Evolutionary conservation across 306 rosid genomes (phyloP).

Genomic region (Medicago arabica): DNA sequence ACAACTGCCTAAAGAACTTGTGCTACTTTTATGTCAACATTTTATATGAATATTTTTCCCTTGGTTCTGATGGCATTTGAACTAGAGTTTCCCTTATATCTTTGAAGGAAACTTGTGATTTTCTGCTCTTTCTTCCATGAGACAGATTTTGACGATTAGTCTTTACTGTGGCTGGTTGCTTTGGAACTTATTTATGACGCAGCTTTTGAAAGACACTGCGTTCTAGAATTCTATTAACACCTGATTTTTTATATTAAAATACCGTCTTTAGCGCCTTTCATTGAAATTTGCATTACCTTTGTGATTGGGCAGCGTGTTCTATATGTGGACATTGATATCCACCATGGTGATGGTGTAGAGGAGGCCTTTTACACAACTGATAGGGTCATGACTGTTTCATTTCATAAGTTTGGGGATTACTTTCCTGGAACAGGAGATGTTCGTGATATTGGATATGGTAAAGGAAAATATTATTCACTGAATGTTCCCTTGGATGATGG

Average conservation of each 20-base stretch:
- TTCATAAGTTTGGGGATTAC: slow-evolving; percentile 61
- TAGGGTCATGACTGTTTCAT: slow-evolving; percentile 63
- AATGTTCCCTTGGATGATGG: slow-evolving; percentile 63
- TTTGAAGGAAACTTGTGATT: slow-evolving; percentile 9
- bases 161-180: slow-evolving; percentile 3
- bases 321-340: slow-evolving; percentile 22
- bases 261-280: slow-evolving; percentile 29
- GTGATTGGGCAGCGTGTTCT: slow-evolving; percentile 55
- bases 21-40: slow-evolving; percentile 2
- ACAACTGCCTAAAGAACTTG: slow-evolving; percentile 6
- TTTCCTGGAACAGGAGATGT: slow-evolving; percentile 63
- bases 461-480: slow-evolving; percentile 54
- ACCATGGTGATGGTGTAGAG: slow-evolving; percentile 26
- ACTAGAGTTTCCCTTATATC: slow-evolving; percentile 14
- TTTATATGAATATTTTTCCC: not conserved
- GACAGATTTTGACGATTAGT: slow-evolving; percentile 7
- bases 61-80: slow-evolving; percentile 1
- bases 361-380: slow-evolving; percentile 50
- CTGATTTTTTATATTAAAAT: slow-evolving; percentile 4
- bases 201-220: slow-evolving; percentile 14
- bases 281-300: slow-evolving; percentile 33
- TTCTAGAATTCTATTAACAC: not conserved
- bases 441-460: slow-evolving; percentile 54
- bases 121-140: slow-evolving; percentile 8
- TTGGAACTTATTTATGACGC: slow-evolving; percentile 27